Conservation (phyloP, 2,329 filamentous ascomycete species). For the Trichoderma pleuroti region DNA sequence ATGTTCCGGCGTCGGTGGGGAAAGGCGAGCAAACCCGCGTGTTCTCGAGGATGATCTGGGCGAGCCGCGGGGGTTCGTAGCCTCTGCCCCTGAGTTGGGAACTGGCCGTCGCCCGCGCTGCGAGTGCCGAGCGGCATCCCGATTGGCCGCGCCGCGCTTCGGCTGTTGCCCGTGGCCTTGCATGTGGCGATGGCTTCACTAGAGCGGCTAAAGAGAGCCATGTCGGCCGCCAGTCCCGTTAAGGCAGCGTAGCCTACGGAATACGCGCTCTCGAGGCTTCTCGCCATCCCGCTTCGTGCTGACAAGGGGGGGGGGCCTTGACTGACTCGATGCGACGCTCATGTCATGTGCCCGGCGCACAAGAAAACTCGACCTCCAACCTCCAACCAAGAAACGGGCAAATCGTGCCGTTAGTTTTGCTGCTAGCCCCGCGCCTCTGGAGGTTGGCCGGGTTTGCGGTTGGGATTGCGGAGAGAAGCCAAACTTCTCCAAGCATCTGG, state of each 20-base stretch:
- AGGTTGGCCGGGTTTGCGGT: not conserved
- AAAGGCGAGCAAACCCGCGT: not conserved
- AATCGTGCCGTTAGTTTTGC: not conserved
- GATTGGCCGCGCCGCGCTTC: slow-evolving; percentile 1
- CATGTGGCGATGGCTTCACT: not conserved
- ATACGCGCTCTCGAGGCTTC: not conserved
- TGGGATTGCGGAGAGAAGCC: not conserved
- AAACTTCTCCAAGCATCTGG: not conserved
- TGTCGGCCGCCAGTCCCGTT: not conserved
- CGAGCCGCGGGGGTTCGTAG: slow-evolving; percentile 16
- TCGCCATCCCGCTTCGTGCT: not conserved
- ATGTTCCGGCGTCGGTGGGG: slow-evolving; percentile 10
- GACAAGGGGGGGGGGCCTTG: not conserved
- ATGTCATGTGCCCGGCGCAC: slow-evolving; percentile 8
- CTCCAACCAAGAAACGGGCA: not conserved
- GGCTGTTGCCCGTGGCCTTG: slow-evolving; percentile 3
- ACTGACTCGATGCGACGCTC: not conserved
- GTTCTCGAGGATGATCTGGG: slow-evolving; percentile 1
- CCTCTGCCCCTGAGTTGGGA: slow-evolving; percentile 19
- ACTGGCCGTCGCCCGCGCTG: not conserved
- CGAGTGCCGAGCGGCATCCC: not conserved
- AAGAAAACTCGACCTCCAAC: not conserved
- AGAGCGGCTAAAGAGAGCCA: slow-evolving; percentile 1
- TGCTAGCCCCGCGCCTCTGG: not conserved
- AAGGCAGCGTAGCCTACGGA: slow-evolving; percentile 2